These are phyloP conservation scores for Populus deltoides DNA, from an alignment of 345 rosid genomes.

Conservation along the genomic window DNA sequence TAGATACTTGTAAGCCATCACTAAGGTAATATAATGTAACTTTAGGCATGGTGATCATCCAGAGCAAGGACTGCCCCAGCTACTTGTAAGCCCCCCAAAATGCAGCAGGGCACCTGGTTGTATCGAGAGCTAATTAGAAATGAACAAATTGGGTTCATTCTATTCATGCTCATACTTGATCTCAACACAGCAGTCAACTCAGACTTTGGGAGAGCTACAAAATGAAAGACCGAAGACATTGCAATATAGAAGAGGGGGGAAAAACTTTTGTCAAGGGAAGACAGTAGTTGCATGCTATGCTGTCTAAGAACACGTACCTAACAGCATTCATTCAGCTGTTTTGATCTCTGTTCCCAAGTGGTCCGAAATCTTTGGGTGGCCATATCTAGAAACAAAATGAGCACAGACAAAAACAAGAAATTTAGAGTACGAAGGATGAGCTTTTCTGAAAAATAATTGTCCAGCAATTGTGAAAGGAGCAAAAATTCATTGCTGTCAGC, in stretches of 20 bases:
- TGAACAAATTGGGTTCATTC: not conserved
- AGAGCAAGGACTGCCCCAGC: no score
- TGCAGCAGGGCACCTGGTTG: not conserved
- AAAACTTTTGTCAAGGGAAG: not conserved
- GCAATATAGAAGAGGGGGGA: not conserved
- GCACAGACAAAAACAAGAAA: not conserved
- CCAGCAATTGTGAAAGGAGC: not conserved
- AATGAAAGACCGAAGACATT: not conserved
- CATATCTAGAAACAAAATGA: conserved; percentile 37
- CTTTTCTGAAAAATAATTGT: not conserved
- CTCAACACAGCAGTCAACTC: not conserved
- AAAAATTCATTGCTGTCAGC: not conserved
- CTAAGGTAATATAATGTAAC: not conserved
- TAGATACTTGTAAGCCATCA: not conserved
- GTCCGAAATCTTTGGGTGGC: conserved; percentile 58
- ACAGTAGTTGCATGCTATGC: not conserved
- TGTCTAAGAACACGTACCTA: not conserved
- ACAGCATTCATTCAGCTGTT: not conserved
- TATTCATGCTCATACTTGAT: not conserved
- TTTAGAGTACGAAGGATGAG: not conserved
- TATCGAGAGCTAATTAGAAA: not conserved
- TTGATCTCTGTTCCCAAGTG: conserved; percentile 1
- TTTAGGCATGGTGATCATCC: no score
- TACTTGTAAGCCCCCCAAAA: not conserved
- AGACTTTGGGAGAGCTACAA: not conserved